Base-by-base conservation (phyloP, 805 yeast species). In the Myxozyma udenii region DNA sequence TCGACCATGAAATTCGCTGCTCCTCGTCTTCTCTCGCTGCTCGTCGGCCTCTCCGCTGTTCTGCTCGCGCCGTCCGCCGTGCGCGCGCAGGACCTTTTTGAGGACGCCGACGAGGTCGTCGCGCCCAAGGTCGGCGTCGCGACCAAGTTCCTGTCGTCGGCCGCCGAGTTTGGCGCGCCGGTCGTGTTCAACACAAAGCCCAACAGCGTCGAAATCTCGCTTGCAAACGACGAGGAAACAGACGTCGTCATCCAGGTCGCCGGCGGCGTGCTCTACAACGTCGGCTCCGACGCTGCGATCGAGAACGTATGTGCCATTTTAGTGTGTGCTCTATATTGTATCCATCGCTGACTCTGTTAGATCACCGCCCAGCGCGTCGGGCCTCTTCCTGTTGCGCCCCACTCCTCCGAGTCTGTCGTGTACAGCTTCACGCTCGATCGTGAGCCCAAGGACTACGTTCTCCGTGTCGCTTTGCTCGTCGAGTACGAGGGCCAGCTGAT, bases 151-250 rank as follows among this genome's bases (percentile, higher is more conserved):
- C 32, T 46, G 3, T 52, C 41, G n/a, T 25, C 38, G 22, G 24
- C 28, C 14, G 12, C 9, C 9, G 9, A 9, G 9, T 9, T 28
- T 19, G 22, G 41, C 25, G 35, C 42, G n/a, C 14, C 26, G 35
- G 35, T 46, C 22, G 46, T 65, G 39, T 47, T 46, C 52, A 68
- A 68, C 58, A 64, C 60, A 46, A 54, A 54, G 50, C 55, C 56
- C 35, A 51, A 61, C 26, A 51, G 57, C n/a, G 55, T 68, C 43
- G 40, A 49, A 41, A 46, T 68, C 39, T 16, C 44, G 6, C 39
- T 67, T 44, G 28, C 44, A 32, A 68, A 68, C 59, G 46, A 46
- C 32, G 70, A 63, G 44, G 41, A 46, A 11, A 58, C 46, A 22
- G 55, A 44, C 32, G 50, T 45, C 16, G 25, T 41, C 22, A 51